A percentile compares a stretch with the other conserved stretches of the same genome.
These are phyloP conservation scores for Malus hybrid DNA, from an alignment of 331 rosid genomes.

Conservation along the genomic window DNA sequence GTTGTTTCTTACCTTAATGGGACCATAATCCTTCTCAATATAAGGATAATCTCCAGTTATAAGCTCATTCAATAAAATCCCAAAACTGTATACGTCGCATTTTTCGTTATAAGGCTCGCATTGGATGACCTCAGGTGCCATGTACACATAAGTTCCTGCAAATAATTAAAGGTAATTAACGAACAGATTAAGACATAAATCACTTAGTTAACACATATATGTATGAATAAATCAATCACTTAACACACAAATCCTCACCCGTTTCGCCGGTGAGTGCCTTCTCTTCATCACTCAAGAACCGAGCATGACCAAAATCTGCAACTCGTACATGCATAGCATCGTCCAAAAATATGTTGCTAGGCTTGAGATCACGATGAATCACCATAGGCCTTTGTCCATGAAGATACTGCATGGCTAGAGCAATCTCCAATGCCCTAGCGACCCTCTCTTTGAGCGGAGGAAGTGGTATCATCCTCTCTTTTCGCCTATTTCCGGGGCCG, in stretches of 20 bases:
- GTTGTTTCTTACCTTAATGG: constrained; percentile 45
- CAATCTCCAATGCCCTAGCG: constrained; percentile 18
- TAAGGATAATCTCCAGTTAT: constrained; percentile 52
- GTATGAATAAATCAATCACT: neutral
- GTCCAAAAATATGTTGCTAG: constrained; percentile 34
- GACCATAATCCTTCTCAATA: constrained; percentile 49
- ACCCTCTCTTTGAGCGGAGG: constrained; percentile 50
- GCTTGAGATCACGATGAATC: constrained; percentile 51
- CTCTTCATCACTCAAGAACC: constrained; percentile 29
- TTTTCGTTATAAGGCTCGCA: constrained; percentile 77
- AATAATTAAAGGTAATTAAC: no score
- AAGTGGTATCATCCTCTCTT: constrained; percentile 33
- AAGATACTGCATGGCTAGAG: constrained; percentile 72
- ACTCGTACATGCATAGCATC: constrained; percentile 39
- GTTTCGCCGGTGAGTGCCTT: constrained; percentile 42
- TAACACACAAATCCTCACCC: constrained; percentile 3
- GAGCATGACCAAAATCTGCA: constrained; percentile 75
- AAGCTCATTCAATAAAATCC: constrained; percentile 59
- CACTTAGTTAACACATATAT: no score
- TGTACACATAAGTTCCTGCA: constrained; percentile 58
- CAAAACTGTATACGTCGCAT: constrained; percentile 66
- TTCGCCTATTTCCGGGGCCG: constrained; percentile 47
- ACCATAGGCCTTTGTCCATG: constrained; percentile 67
- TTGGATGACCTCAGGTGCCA: constrained; percentile 62
- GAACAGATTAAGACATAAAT: no score